phyloP scores from a whole-genome alignment of 805 yeast species.

The Sugiyamaella smithiae region DNA sequence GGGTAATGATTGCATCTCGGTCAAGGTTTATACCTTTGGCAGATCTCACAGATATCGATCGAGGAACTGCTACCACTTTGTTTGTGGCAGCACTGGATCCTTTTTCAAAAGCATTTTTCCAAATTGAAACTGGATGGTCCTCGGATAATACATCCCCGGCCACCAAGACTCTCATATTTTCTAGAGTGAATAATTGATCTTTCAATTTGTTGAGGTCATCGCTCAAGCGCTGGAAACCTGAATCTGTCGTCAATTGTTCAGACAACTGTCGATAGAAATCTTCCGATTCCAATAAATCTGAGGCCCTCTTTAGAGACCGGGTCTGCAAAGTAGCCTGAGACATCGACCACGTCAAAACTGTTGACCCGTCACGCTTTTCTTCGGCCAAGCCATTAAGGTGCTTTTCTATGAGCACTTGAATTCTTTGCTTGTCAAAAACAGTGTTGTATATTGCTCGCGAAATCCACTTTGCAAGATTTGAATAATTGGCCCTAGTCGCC shows the following conservation, averaged over 20 bases:
- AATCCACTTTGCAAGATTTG: conserved; percentile 74
- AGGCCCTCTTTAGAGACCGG: conserved; percentile 63
- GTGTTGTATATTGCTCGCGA: conserved; percentile 60
- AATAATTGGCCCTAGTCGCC: conserved; percentile 60
- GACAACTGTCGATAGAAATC: conserved; percentile 48
- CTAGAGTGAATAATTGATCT: conserved; percentile 48
- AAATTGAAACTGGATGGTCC: conserved; percentile 53
- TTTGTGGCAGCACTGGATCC: neutral
- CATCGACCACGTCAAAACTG: conserved; percentile 64
- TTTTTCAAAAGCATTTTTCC: conserved; percentile 39
- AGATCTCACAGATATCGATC: conserved; percentile 51
- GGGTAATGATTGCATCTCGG: conserved; percentile 56
- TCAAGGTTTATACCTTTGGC: conserved; percentile 52
- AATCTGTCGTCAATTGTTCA: conserved; percentile 43
- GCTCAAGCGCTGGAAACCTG: conserved; percentile 47
- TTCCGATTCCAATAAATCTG: conserved; percentile 66
- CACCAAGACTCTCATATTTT: conserved; percentile 65
- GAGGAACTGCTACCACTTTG: conserved; percentile 26
- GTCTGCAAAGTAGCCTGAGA: conserved; percentile 50
- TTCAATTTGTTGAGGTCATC: conserved; percentile 52
- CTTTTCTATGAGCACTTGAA: conserved; percentile 63
- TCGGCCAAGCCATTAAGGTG: conserved; percentile 59
- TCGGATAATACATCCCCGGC: conserved; percentile 63
- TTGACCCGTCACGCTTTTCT: conserved; percentile 57
- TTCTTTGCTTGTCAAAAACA: conserved; percentile 68